A percentile compares a stretch with the other conserved stretches of the same genome.
These are phyloP conservation scores for Chlamydomonas eustigma DNA, from an alignment of 139 green algal genomes.

Conservation along the genomic window DNA sequence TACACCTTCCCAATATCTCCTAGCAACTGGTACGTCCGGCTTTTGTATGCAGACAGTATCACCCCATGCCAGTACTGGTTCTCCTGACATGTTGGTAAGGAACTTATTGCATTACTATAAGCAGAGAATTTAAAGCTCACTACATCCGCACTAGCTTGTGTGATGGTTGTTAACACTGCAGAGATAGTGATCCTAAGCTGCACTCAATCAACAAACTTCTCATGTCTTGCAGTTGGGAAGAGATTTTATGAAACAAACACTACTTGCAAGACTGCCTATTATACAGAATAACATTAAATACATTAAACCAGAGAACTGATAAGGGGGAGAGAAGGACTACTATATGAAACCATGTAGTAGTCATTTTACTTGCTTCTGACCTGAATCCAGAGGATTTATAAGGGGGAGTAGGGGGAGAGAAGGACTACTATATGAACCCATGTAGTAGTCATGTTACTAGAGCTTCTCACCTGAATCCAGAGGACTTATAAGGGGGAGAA, in stretches of 20 bases:
- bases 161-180: neutral
- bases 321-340: neutral
- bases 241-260: neutral
- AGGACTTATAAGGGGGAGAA: neutral
- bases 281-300: too few relatives aligned
- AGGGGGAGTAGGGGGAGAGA: too few relatives aligned
- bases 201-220: neutral
- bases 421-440: neutral
- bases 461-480: neutral
- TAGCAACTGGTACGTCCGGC: slow-evolving; percentile 29
- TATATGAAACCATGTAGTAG: neutral
- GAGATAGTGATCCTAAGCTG: neutral
- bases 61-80: slow-evolving; percentile 70
- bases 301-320: neutral
- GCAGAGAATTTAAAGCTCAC: slow-evolving; percentile 6
- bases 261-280: too few relatives aligned
- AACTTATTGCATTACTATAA: too few relatives aligned
- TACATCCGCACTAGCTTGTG: neutral
- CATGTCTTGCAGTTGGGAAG: neutral
- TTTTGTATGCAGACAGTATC: slow-evolving; percentile 38
- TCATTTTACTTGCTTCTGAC: neutral
- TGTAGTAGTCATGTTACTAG: neutral
- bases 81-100: slow-evolving; percentile 40
- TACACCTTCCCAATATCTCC: slow-evolving; percentile 53
- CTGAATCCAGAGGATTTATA: too few relatives aligned